Percentiles rank a stretch among this genome's conserved stretches.
Conservation (phyloP, 2,329 filamentous ascomycete genomes). For the Microdochium paspali region DNA sequence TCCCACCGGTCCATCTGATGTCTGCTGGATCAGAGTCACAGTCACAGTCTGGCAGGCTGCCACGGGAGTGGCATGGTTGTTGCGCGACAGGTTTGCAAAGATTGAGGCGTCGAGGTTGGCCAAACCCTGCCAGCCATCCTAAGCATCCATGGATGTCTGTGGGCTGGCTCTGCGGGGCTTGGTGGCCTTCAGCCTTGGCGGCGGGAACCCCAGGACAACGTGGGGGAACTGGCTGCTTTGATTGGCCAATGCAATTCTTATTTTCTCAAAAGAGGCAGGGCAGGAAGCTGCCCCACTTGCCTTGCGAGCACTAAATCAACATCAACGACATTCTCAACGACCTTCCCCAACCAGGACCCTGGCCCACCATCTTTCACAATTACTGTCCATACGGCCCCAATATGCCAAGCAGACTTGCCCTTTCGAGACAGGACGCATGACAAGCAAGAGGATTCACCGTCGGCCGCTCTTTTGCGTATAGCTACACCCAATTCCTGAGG, state of each 20-base stretch:
- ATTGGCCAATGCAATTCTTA: constrained; percentile 5
- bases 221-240: constrained; percentile 5
- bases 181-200: not conserved
- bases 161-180: not conserved
- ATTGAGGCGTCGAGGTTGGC: not conserved
- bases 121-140: no score
- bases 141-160: no score
- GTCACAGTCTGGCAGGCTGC: no score
- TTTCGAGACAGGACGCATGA: not conserved
- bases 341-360: not conserved
- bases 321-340: no score
- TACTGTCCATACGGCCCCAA: not conserved
- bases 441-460: not conserved
- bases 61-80: not conserved
- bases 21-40: no score
- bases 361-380: not conserved
- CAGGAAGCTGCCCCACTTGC: not conserved
- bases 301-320: not conserved
- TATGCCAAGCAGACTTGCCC: not conserved
- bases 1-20: no score
- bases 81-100: not conserved
- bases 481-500: not conserved
- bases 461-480: not conserved
- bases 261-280: not conserved
- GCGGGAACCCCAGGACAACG: constrained; percentile 4